phyloP scores from a whole-genome alignment of 352 stramenopile genomes.

The Phytopythium litorale region DNA sequence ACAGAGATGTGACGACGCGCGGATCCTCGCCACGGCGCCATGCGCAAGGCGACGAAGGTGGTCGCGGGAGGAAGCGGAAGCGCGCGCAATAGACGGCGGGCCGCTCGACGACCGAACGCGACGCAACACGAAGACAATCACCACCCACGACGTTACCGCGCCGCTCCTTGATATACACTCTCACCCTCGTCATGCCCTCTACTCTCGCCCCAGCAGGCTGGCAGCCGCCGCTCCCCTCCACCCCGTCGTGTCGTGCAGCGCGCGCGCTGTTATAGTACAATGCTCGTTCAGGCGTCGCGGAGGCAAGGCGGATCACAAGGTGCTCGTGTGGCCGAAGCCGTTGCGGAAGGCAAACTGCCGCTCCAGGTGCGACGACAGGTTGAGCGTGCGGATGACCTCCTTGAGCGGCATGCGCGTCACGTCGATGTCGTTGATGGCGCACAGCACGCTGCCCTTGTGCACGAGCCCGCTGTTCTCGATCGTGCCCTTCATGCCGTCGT shows the following conservation, averaged over 20 bases:
- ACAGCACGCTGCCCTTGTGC: conserved; percentile 58
- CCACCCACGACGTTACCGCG: neutral
- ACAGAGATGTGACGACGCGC: conserved; percentile 7
- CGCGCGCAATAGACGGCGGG: neutral
- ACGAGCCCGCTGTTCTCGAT: conserved; percentile 78
- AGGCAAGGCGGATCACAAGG: conserved; percentile 19
- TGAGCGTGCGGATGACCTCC: conserved; percentile 70
- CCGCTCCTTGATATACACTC: neutral
- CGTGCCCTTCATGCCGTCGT: conserved; percentile 58
- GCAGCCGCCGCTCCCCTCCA: neutral
- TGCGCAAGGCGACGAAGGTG: neutral
- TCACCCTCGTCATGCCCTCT: neutral
- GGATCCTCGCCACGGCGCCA: neutral
- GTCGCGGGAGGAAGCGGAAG: neutral
- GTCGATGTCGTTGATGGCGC: conserved; percentile 78
- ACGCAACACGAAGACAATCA: neutral
- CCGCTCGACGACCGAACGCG: neutral
- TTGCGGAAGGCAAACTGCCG: conserved; percentile 75
- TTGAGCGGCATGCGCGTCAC: conserved; percentile 58
- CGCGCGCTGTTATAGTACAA: conserved; percentile 7
- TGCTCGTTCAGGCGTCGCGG: neutral
- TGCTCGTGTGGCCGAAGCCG: conserved; percentile 24
- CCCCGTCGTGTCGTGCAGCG: neutral
- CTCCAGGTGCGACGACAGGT: conserved; percentile 65
- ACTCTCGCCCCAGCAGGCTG: neutral